These are phyloP conservation scores for Fonsecaea multimorphosa DNA, from an alignment of 2,329 filamentous ascomycete genomes.

Conservation along the genomic window DNA sequence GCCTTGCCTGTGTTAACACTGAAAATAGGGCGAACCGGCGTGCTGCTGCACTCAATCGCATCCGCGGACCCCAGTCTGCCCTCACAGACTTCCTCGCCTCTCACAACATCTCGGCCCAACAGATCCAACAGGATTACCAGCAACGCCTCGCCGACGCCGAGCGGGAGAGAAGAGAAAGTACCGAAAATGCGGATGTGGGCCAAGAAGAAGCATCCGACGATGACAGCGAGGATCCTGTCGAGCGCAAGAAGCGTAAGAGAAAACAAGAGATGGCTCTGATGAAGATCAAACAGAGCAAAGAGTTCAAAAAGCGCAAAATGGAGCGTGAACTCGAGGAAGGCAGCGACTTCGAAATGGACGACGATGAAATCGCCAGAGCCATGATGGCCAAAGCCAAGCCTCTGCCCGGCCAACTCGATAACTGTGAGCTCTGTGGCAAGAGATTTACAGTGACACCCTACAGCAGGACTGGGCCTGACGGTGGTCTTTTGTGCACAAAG, in stretches of 20 bases:
- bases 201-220: conserved; percentile 46
- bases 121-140: conserved; percentile 66
- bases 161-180: conserved; percentile 43
- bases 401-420: conserved; percentile 83
- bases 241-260: conserved; percentile 63
- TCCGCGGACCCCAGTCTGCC: conserved; percentile 68
- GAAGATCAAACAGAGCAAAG: conserved; percentile 59
- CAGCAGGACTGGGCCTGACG: conserved; percentile 79
- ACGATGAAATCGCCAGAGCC: conserved; percentile 53
- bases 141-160: conserved; percentile 59
- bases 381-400: conserved; percentile 64
- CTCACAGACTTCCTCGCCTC: conserved; percentile 72
- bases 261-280: conserved; percentile 54
- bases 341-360: conserved; percentile 44
- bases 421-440: conserved; percentile 83
- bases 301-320: conserved; percentile 55
- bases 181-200: conserved; percentile 47
- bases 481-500: conserved; percentile 80
- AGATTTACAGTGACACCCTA: conserved; percentile 93
- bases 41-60: conserved; percentile 49
- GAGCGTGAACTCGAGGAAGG: conserved; percentile 48
- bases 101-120: conserved; percentile 69
- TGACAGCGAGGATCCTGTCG: conserved; percentile 48
- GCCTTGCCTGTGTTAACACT: conserved; percentile 5
- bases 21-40: conserved; percentile 26